A percentile compares a stretch with the other conserved stretches of the same genome.
These are phyloP conservation scores for Cryptococcus sp. DNA, from an alignment of 1,284 basidiomycete genomes.

Conservation along the genomic window DNA sequence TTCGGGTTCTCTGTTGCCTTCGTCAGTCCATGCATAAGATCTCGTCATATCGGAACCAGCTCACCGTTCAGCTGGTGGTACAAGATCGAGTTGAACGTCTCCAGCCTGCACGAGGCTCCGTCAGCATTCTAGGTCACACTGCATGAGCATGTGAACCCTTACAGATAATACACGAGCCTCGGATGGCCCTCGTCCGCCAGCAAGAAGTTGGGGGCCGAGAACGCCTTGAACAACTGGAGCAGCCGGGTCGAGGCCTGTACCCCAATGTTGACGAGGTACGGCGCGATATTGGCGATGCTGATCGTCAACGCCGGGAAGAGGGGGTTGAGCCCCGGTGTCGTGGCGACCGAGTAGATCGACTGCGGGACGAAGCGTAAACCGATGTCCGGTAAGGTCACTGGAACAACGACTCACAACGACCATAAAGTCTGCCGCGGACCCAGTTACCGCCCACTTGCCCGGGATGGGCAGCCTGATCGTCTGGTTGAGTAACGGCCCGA, in stretches of 20 bases:
- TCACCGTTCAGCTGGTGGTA: conserved; percentile 55
- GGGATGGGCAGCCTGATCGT: conserved; percentile 61
- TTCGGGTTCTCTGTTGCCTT: conserved; percentile 71
- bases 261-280: conserved; percentile 75
- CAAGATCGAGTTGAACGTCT: conserved; percentile 83
- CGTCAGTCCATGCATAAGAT: no score
- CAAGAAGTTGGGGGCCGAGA: conserved; percentile 82
- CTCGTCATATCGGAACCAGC: neutral
- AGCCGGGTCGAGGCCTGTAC: conserved; percentile 77
- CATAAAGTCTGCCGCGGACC: conserved; percentile 79
- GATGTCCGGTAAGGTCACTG: neutral
- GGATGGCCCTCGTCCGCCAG: conserved; percentile 92
- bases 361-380: conserved; percentile 37
- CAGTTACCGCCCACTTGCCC: conserved; percentile 67
- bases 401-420: conserved; percentile 62
- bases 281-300: conserved; percentile 79
- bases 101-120: conserved; percentile 53
- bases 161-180: conserved; percentile 84
- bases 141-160: conserved; percentile 18
- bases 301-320: conserved; percentile 91
- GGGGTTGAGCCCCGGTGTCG: conserved; percentile 77
- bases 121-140: conserved; percentile 9
- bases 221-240: conserved; percentile 81
- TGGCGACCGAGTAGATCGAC: conserved; percentile 85
- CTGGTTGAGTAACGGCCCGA: conserved; percentile 63